Evolutionary conservation across 306 rosid species (phyloP), one percentile per base, ranked within the genome.

Genomic region (Prosopis cineraria): DNA sequence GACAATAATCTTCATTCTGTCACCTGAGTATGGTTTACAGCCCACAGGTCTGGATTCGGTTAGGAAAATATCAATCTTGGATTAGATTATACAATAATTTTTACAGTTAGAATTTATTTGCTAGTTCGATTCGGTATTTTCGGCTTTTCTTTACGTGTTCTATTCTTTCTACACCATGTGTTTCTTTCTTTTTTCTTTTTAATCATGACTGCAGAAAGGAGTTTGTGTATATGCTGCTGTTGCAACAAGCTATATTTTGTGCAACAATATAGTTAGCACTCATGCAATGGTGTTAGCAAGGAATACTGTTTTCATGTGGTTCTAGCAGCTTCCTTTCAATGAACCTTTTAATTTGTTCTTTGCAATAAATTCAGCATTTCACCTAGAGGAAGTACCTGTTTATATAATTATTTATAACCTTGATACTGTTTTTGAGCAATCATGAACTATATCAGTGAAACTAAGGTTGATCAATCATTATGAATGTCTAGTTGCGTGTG

Each of bases 31-130:
- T 53, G 34, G 75, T 65, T 76, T 62, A 70, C 59, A 52, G 24
- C 56, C 79, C 68, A 70, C 59, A 52, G 24, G 3, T 40, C 11
- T 39, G 69, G 83, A 45, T 81, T 80, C 74, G 16, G 79, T 41
- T 65, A 55, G 40, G 25, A 36, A 37, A 12, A 19, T 48, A 47
- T 24, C 39, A 1, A 19, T 47, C 43, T 36, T 44, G 3, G 59
- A 16, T 27, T 30, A 17, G 40, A 29, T 47, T 17, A 70, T 70
- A 31, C 56, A 47, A 30, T 19, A n/a, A 10, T 47, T 7, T 31
- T 19, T 47, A 10, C 16, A 10, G 43, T 30, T 50, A 10, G 11
- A 47, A 70, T 27, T 19, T 47, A 68, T 2, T 60, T 29, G 27
- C 20, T n/a, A 29, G 53, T 45, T 44, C 39, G 4, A 9, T 14